Evolutionary conservation across 805 yeast genomes (phyloP).

Genomic region (Dipodascus albidus): DNA sequence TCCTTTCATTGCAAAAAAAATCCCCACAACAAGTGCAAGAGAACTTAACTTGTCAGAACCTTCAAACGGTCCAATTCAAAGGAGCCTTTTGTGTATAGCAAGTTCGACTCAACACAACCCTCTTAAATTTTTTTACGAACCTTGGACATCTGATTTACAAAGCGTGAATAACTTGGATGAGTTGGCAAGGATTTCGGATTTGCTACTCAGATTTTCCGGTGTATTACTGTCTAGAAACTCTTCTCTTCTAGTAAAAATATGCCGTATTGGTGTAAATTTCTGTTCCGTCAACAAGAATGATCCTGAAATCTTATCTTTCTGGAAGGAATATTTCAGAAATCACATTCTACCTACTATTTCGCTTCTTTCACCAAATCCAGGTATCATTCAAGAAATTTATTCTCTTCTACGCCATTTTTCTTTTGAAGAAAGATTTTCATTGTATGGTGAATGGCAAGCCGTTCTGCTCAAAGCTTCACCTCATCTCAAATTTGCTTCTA

Average conservation of each 20-base stretch:
- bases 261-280: conserved; percentile 43
- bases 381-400: conserved; percentile 50
- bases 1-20: background rate
- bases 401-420: conserved; percentile 42
- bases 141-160: conserved; percentile 38
- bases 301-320: conserved; percentile 18
- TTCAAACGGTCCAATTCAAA: background rate
- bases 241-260: conserved; percentile 41
- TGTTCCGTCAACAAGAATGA: conserved; percentile 15
- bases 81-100: background rate
- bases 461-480: conserved; percentile 45
- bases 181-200: conserved; percentile 36
- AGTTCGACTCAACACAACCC: background rate
- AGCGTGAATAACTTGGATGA: conserved; percentile 30
- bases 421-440: conserved; percentile 52
- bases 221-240: conserved; percentile 40
- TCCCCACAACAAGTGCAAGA: conserved; percentile 16
- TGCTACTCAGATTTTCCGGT: conserved; percentile 43
- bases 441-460: conserved; percentile 69
- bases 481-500: conserved; percentile 45
- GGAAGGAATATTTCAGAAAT: conserved; percentile 56
- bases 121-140: conserved; percentile 32
- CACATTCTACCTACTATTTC: conserved; percentile 55
- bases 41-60: conserved; percentile 4
- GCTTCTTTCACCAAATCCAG: conserved; percentile 43